Conservation (phyloP, 768 basidiomycete genomes). For the Clitopilus passeckerianus region DNA sequence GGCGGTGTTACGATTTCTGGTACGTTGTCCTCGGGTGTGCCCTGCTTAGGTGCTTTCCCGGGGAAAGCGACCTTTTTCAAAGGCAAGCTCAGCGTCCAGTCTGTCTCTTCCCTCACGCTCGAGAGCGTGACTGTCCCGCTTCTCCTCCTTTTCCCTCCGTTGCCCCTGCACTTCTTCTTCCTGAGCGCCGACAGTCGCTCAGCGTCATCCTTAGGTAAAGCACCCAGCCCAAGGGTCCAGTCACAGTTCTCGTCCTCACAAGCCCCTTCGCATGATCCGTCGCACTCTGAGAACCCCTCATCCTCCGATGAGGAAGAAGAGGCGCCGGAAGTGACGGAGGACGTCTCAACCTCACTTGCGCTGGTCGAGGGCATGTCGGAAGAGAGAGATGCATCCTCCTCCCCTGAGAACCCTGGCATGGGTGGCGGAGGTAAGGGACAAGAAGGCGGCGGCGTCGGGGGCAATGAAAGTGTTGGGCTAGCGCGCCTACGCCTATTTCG, state of each 20-base stretch:
- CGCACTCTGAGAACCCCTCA: not conserved
- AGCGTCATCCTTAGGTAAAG: not conserved
- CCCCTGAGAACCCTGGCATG: not conserved
- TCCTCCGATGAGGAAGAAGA: not conserved
- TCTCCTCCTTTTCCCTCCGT: not conserved
- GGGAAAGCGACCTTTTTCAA: not conserved
- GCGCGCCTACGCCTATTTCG: not conserved
- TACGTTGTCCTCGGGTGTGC: not conserved
- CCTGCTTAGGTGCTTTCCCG: not conserved
- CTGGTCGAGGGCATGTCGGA: not conserved
- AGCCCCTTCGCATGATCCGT: not conserved
- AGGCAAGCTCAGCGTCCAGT: not conserved
- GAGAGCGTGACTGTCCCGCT: not conserved
- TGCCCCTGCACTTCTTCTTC: not conserved
- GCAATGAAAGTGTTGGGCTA: slow-evolving; percentile 1
- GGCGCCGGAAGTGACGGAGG: not conserved
- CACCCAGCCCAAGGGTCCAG: not conserved
- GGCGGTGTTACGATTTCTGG: not conserved
- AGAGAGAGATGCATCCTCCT: not conserved
- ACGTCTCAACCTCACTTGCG: not conserved
- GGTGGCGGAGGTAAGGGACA: slow-evolving; percentile 5
- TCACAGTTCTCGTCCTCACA: not conserved
- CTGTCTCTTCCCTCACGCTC: not conserved
- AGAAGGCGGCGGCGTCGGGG: slow-evolving; percentile 2
- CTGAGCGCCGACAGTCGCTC: not conserved